phyloP scores from a whole-genome alignment of 805 yeast species.

The Wickerhamomyces bisporus region DNA sequence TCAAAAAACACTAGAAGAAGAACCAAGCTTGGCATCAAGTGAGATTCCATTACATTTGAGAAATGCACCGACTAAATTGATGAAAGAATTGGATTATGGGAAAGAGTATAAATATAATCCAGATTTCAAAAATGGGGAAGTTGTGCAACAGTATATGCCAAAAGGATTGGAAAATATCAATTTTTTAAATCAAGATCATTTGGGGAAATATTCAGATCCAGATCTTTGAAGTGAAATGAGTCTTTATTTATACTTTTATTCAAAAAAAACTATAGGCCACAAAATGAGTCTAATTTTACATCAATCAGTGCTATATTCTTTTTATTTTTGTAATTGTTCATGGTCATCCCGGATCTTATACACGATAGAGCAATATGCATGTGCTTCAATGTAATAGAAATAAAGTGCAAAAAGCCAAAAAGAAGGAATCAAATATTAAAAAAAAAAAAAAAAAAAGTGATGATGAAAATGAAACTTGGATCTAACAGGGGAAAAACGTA shows the following conservation, averaged over 20 bases:
- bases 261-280: no score
- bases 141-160: conserved; percentile 74
- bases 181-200: conserved; percentile 52
- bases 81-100: conserved; percentile 86
- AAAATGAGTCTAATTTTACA: no score
- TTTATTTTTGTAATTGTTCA: no score
- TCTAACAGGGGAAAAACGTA: no score
- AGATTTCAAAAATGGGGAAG: conserved; percentile 63
- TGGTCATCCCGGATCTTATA: no score
- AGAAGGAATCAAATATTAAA: no score
- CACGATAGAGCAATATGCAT: no score
- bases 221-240: conserved; percentile 25
- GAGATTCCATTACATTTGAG: conserved; percentile 70
- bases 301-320: no score
- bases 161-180: conserved; percentile 41
- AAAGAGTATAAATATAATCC: conserved; percentile 89
- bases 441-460: no score
- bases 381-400: no score
- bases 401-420: no score
- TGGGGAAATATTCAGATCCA: conserved; percentile 44
- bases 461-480: no score
- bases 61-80: conserved; percentile 90
- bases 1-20: conserved; percentile 49
- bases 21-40: conserved; percentile 56
- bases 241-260: background rate